Base-by-base conservation (phyloP, 306 rosid species). In the Heteromeles arbutifolia region DNA sequence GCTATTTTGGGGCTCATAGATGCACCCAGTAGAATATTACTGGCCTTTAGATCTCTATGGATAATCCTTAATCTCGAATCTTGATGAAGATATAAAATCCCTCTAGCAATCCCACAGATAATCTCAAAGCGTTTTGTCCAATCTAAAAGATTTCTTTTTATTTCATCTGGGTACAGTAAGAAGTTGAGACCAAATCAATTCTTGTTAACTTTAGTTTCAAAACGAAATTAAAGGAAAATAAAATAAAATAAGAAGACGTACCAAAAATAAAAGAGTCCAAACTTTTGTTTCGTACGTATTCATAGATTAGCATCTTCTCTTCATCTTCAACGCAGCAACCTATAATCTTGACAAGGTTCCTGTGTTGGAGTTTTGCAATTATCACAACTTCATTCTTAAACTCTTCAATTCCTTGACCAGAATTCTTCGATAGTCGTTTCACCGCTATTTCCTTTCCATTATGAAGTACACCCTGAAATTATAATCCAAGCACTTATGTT, bases 291-390 rank as follows among this genome's bases (percentile, higher is more conserved):
- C 87, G 89, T 76, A 86, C 65, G 74, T 86, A 90, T 24, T 88
- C 96, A 44, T 87, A 90, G 54, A 90, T 82, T 67, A 90, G 43
- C 88, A 90, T 88, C 74, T 81, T 84, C 82, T 90, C 90, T 3
- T 81, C 80, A 72, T 73, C 72, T 41, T 83, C 76, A 80, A 84
- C 17, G 57, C 90, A 90, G 1, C 77, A 87, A 22, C 91, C 93
- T 9, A 90, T 54, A 22, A 88, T 78, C 77, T 86, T 87, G 34
- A 88, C 93, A 65, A 90, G 91, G 79, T 90, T 90, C 41, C 86
- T 59, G 24, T 85, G 91, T 73, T 90, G 96, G 45, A 90, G 96
- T 75, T 85, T 88, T 2, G 91, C 84, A 67, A 90, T 90, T 48
- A 90, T 57, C 34, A 52, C 31, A 63, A 88, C 84, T 75, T 90